phyloP scores from a whole-genome alignment of 352 stramenopile genomes.

The Thraustochytrium striatum region DNA sequence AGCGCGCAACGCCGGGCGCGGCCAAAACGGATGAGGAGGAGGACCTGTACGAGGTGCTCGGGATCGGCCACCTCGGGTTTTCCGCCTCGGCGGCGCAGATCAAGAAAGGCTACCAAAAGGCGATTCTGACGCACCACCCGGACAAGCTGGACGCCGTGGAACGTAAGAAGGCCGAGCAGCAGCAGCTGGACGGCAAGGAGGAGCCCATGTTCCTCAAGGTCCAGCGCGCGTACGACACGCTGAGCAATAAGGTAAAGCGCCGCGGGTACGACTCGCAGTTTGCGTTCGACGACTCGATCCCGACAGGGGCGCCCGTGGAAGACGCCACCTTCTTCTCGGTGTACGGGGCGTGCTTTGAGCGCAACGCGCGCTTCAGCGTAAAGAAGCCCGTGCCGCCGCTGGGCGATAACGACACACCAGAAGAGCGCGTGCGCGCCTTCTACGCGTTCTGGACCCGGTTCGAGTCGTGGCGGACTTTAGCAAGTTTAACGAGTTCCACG shows the following conservation, averaged over 20 bases:
- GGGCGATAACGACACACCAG: slow-evolving; percentile 63
- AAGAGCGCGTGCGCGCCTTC: slow-evolving; percentile 68
- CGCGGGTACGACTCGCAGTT: slow-evolving; percentile 67
- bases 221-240: slow-evolving; percentile 69
- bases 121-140: slow-evolving; percentile 71
- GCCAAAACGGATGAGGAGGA: slow-evolving; percentile 44
- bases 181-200: slow-evolving; percentile 56
- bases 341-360: slow-evolving; percentile 65
- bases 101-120: slow-evolving; percentile 65
- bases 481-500: slow-evolving; percentile 55
- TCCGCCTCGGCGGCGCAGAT: slow-evolving; percentile 54
- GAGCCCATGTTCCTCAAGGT: slow-evolving; percentile 72
- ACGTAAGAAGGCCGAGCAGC: slow-evolving; percentile 45
- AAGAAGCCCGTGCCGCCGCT: slow-evolving; percentile 60
- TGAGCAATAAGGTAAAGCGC: slow-evolving; percentile 61
- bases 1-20: not conserved
- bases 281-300: slow-evolving; percentile 72
- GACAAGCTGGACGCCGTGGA: slow-evolving; percentile 67
- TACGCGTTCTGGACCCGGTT: slow-evolving; percentile 78
- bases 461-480: slow-evolving; percentile 72
- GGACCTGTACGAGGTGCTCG: slow-evolving; percentile 56
- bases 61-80: slow-evolving; percentile 52
- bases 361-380: slow-evolving; percentile 67
- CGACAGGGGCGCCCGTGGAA: slow-evolving; percentile 53
- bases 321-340: slow-evolving; percentile 67